Evolutionary conservation across 2,329 filamentous ascomycete species (phyloP).

Genomic region (Aspergillus arachidicola): DNA sequence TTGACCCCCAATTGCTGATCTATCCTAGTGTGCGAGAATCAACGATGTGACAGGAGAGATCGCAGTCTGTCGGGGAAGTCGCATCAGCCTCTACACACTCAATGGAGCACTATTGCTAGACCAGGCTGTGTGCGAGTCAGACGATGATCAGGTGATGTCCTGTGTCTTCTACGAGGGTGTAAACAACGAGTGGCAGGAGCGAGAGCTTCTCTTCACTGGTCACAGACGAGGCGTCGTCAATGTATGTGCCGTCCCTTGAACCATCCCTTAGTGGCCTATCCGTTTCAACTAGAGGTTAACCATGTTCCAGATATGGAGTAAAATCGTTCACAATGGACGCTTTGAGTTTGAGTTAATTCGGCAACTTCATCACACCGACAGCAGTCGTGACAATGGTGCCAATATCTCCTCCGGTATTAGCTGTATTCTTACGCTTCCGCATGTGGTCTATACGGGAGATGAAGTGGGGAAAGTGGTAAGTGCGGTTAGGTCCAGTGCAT

Average conservation of each 20-base stretch:
- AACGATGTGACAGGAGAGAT: slow-evolving; percentile 92
- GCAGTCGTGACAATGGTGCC: slow-evolving; percentile 61
- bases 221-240: slow-evolving; percentile 84
- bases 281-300: slow-evolving; percentile 13
- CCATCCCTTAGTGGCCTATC: slow-evolving; percentile 20
- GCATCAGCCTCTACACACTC: slow-evolving; percentile 78
- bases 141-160: slow-evolving; percentile 75
- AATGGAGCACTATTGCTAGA: slow-evolving; percentile 83
- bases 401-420: slow-evolving; percentile 71
- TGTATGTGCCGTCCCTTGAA: slow-evolving; percentile 35
- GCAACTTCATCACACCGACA: slow-evolving; percentile 77
- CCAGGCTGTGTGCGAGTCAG: slow-evolving; percentile 72
- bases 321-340: slow-evolving; percentile 59
- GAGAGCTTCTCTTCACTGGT: slow-evolving; percentile 83
- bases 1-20: not conserved
- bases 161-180: slow-evolving; percentile 93
- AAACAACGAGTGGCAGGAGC: slow-evolving; percentile 88
- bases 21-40: slow-evolving; percentile 72
- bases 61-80: slow-evolving; percentile 75
- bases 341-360: slow-evolving; percentile 81
- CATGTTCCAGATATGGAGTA: slow-evolving; percentile 55
- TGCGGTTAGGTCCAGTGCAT: slow-evolving; percentile 24
- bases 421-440: slow-evolving; percentile 80
- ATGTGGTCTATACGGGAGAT: slow-evolving; percentile 88
- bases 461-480: slow-evolving; percentile 87